These are phyloP conservation scores for Aspergillus egyptiacus DNA, from an alignment of 495 filamentous ascomycete species.

Conservation along the genomic window DNA sequence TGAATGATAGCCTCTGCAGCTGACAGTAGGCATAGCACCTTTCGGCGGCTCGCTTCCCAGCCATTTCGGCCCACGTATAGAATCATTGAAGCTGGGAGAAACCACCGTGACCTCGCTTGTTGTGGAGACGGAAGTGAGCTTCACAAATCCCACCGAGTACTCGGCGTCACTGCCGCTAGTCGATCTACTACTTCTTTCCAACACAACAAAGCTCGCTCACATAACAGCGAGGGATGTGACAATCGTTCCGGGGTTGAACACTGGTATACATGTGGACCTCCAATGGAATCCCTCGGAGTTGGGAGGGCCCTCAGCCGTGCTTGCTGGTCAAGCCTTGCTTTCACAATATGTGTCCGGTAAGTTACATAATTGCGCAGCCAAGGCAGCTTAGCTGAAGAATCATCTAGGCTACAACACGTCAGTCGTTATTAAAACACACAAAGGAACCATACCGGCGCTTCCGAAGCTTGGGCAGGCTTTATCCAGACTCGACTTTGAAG, in stretches of 20 bases:
- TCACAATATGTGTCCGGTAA: constrained; percentile 82
- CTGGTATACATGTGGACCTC: constrained; percentile 60
- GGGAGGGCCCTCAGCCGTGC: constrained; percentile 52
- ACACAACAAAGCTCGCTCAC: constrained; percentile 69
- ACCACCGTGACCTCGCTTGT: constrained; percentile 64
- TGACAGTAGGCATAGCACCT: constrained; percentile 33
- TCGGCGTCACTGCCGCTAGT: constrained; percentile 71
- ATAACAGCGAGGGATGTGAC: constrained; percentile 54
- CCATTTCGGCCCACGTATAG: constrained; percentile 54
- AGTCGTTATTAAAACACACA: constrained; percentile 63
- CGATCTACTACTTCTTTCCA: constrained; percentile 67
- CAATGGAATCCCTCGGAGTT: constrained; percentile 63
- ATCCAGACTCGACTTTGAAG: constrained; percentile 56
- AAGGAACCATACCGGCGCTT: constrained; percentile 63
- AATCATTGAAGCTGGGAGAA: constrained; percentile 57
- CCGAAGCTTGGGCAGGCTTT: constrained; percentile 68
- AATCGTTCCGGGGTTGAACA: constrained; percentile 64
- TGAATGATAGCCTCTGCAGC: constrained; percentile 11
- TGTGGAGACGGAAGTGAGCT: constrained; percentile 62
- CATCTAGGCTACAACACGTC: constrained; percentile 64
- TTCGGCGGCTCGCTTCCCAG: constrained; percentile 44
- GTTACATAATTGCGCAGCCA: background rate
- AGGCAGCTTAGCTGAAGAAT: constrained; percentile 2
- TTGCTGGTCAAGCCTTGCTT: constrained; percentile 63
- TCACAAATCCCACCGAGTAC: constrained; percentile 87